A percentile compares a stretch with the other conserved stretches of the same genome.
These are phyloP conservation scores for Acer negundo DNA, from an alignment of 345 rosid species.

Conservation along the genomic window DNA sequence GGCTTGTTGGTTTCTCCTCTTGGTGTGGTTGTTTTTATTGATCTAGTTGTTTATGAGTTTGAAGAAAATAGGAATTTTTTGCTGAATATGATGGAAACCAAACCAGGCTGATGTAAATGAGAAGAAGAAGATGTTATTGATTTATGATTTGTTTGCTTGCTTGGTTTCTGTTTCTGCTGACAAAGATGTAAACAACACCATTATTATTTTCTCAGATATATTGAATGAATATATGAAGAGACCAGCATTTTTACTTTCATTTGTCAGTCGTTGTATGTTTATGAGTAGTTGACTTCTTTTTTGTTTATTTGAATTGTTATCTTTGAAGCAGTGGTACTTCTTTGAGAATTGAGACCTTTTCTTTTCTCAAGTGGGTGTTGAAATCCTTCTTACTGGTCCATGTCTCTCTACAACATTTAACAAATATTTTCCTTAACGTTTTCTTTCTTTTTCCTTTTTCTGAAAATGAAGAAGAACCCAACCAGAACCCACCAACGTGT, in stretches of 20 bases:
- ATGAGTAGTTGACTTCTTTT: background rate
- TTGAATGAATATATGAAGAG: slow-evolving; percentile 10
- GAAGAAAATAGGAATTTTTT: slow-evolving; percentile 13
- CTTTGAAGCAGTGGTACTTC: background rate
- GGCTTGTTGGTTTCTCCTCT: slow-evolving; percentile 13
- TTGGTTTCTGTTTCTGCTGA: slow-evolving; percentile 17
- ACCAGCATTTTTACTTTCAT: slow-evolving; percentile 9
- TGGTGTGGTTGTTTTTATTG: slow-evolving; percentile 29
- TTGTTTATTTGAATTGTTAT: background rate
- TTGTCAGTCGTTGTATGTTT: background rate
- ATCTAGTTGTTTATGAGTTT: slow-evolving; percentile 27
- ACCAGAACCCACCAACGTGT: slow-evolving; percentile 11
- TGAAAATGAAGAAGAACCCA: slow-evolving; percentile 5
- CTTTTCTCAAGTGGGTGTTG: background rate
- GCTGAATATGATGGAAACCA: slow-evolving; percentile 9
- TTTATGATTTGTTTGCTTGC: background rate
- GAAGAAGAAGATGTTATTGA: background rate
- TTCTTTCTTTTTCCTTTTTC: background rate
- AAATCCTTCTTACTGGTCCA: slow-evolving; percentile 10
- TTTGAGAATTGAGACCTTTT: background rate
- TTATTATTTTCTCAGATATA: background rate
- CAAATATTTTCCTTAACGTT: background rate
- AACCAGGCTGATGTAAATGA: slow-evolving; percentile 3
- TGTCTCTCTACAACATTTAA: background rate
- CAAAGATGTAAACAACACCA: slow-evolving; percentile 22